A percentile compares a stretch with the other conserved stretches of the same genome.
phyloP scores from a whole-genome alignment of 2,329 filamentous ascomycete species.

The Esteya vermicola region DNA sequence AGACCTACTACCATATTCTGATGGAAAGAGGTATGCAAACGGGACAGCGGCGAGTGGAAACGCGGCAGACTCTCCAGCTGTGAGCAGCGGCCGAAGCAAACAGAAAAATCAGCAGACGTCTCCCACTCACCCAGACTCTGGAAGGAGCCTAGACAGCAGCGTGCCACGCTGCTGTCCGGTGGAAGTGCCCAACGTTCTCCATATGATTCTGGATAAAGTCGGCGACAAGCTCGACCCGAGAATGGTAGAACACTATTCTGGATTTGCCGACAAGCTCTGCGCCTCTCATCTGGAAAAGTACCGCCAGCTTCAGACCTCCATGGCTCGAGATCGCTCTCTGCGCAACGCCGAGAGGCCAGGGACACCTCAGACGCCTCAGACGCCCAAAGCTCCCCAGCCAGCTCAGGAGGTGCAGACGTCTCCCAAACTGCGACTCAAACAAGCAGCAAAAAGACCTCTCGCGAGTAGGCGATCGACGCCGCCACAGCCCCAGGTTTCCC shows the following conservation, averaged over 20 bases:
- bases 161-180: constrained; percentile 6
- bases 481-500: neutral
- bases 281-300: constrained; percentile 4
- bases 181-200: constrained; percentile 8
- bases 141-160: neutral
- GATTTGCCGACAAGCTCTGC: constrained; percentile 3
- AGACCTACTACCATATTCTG: too few relatives aligned
- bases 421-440: too few relatives aligned
- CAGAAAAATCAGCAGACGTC: neutral
- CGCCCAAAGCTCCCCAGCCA: neutral
- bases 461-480: too few relatives aligned
- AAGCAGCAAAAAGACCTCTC: too few relatives aligned
- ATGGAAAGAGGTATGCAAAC: too few relatives aligned
- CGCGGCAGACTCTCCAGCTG: neutral
- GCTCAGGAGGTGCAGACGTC: neutral
- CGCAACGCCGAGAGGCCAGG: neutral
- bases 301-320: neutral
- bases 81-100: neutral
- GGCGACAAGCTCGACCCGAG: constrained; percentile 5
- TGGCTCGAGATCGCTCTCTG: neutral
- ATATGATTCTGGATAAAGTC: constrained; percentile 8
- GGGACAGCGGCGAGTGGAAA: too few relatives aligned
- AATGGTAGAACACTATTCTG: constrained; percentile 7
- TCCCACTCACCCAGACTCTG: too few relatives aligned
- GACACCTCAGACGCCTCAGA: neutral